Base-by-base conservation (phyloP, 2,329 filamentous ascomycete genomes). In the Claviceps africana region DNA sequence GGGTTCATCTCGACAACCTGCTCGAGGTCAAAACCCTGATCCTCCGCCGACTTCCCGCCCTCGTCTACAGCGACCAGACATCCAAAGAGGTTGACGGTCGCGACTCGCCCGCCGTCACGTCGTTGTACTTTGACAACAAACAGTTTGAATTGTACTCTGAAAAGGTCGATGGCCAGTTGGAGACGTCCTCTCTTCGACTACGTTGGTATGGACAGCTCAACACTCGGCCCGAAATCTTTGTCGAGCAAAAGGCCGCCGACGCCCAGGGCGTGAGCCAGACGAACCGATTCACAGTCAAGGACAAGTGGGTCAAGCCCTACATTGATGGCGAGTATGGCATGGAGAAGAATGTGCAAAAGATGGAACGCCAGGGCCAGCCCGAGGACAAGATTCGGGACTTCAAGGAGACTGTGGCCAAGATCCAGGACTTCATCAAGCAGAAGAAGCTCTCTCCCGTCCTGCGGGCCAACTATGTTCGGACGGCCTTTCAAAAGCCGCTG, bases 21-120 rank as follows among this genome's bases (percentile, higher is more conserved):
- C 81, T 97, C 59, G 93, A 98, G 71, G 88, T 97, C 65, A 96
- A 97, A 76, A 97, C 93, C 5, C 83, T 88, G 62, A 94, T 98
- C 56, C 79, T 97, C 33, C 87, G 93, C 56, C 87, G 87, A 53
- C 77, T 98, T 22, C 93, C 93, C 1, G 82, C 94, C 31, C 82
- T 98, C 17, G 84, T 98, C 22, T 98, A 96, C 70, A 96, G 93
- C 65, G 84, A 93, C 46, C 85, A 90, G 59, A 79, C 85, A 1
- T 82, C 88, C 33, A 94, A 91, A 69, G 79, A 93, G 59, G 78
- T 86, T 44, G 88, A 95, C 61, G 81, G 82, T 46, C 81, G 78
- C 55, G 80, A 89, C 58, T 91, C 97, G 62, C 93, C 93, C 6
- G 86, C 87, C 49, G 86, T 97, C 58, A 97, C 90, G 17, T 96